phyloP scores from a whole-genome alignment of 176 grass and related monocot genomes.

The Avena sativa region DNA sequence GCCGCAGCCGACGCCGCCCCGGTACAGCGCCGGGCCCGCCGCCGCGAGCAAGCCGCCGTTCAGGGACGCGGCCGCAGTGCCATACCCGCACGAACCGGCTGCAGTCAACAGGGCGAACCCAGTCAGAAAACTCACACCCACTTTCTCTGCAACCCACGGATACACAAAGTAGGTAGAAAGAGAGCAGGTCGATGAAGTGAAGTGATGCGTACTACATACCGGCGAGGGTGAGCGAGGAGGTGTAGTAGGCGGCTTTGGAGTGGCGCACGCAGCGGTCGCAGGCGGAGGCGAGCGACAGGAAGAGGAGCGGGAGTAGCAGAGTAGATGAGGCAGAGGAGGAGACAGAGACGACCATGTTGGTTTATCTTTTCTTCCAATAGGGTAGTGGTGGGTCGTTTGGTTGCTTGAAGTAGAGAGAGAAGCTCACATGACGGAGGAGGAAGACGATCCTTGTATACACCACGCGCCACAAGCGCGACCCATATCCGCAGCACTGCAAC shows the following conservation, averaged over 20 bases:
- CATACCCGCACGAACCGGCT: constrained; percentile 90
- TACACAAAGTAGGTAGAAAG: neutral
- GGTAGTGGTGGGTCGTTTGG: neutral
- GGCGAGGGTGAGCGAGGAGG: constrained; percentile 58
- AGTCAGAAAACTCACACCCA: neutral
- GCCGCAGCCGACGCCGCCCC: constrained; percentile 77
- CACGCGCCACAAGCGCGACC: neutral
- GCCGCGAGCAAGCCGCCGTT: constrained; percentile 61
- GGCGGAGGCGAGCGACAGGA: constrained; percentile 50
- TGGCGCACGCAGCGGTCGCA: constrained; percentile 80
- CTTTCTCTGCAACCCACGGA: neutral
- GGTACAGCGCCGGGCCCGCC: constrained; percentile 59
- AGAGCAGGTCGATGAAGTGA: neutral
- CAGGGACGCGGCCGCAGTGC: constrained; percentile 60
- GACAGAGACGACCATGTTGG: constrained; percentile 42
- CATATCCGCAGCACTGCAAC: neutral
- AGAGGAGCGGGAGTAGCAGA: neutral
- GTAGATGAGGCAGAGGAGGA: no score
- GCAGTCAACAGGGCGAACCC: neutral
- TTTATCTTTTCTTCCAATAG: neutral
- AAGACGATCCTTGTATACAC: constrained; percentile 39
- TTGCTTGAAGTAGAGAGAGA: constrained; percentile 5
- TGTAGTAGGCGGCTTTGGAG: constrained; percentile 61
- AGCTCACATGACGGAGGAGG: neutral
- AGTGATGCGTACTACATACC: no score